These are phyloP conservation scores for Ogataea methylovora DNA, from an alignment of 805 yeast species.

Conservation along the genomic window DNA sequence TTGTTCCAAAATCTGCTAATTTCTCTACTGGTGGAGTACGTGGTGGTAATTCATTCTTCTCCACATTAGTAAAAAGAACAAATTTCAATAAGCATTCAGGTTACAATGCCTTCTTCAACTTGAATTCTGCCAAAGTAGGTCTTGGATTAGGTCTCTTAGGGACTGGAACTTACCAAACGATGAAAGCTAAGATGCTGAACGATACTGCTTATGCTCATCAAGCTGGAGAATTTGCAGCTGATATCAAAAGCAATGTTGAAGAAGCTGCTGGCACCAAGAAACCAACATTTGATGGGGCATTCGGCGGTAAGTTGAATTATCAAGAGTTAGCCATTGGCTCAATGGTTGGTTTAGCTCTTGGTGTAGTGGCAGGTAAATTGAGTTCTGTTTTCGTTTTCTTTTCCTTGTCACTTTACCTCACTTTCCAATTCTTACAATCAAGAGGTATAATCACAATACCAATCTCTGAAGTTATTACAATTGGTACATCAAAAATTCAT, in stretches of 20 bases:
- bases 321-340: slow-evolving; percentile 60
- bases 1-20: too few species aligned
- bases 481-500: slow-evolving; percentile 35
- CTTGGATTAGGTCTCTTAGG: too few species aligned
- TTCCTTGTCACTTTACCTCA: slow-evolving; percentile 36
- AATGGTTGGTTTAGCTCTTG: slow-evolving; percentile 50
- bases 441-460: slow-evolving; percentile 43
- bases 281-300: slow-evolving; percentile 25
- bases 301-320: slow-evolving; percentile 47
- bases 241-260: background rate
- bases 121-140: too few species aligned
- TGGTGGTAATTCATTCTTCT: too few species aligned
- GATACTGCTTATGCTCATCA: slow-evolving; percentile 12
- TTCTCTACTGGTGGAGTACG: too few species aligned
- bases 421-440: slow-evolving; percentile 47
- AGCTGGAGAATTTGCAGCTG: background rate
- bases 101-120: too few species aligned
- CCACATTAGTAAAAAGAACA: too few species aligned
- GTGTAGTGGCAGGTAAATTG: slow-evolving; percentile 55
- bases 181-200: too few species aligned
- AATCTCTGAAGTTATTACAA: slow-evolving; percentile 26
- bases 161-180: too few species aligned
- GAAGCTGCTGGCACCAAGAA: background rate
- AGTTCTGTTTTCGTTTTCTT: slow-evolving; percentile 44
- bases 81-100: too few species aligned